Percentiles rank a stretch among this genome's conserved stretches.
These are phyloP conservation scores for Ceratocystis cubensis DNA, from an alignment of 2,329 filamentous ascomycete species.

Conservation along the genomic window DNA sequence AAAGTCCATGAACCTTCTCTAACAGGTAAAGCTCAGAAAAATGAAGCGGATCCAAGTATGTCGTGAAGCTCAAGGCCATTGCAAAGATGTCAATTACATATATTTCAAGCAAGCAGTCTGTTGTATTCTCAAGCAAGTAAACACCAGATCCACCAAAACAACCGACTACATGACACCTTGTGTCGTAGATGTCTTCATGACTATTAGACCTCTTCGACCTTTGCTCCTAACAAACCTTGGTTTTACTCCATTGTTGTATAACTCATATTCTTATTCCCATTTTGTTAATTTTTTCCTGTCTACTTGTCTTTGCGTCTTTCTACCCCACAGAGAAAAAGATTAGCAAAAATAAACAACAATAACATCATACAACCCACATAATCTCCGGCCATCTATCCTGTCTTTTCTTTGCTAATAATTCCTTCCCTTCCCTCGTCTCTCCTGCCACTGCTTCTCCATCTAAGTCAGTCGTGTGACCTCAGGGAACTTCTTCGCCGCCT, in stretches of 20 bases:
- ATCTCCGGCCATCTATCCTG: neutral
- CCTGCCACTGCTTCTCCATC: neutral
- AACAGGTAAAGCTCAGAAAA: too few species aligned
- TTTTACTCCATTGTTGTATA: slow-evolving; percentile 1
- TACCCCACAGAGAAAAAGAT: neutral
- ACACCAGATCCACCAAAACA: too few species aligned
- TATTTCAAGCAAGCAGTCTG: too few species aligned
- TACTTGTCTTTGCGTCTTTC: slow-evolving; percentile 4
- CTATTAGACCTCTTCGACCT: neutral
- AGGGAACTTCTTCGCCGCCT: slow-evolving; percentile 39
- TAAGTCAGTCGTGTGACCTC: slow-evolving; percentile 37
- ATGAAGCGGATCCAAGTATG: too few species aligned
- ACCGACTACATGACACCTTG: too few species aligned
- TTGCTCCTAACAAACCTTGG: neutral
- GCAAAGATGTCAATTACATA: too few species aligned
- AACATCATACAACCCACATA: neutral
- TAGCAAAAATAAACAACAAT: neutral
- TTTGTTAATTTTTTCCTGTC: slow-evolving; percentile 9
- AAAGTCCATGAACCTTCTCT: too few species aligned
- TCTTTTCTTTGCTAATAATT: neutral
- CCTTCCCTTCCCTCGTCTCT: neutral
- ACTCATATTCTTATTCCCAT: neutral
- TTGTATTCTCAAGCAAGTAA: too few species aligned
- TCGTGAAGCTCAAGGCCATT: too few species aligned
- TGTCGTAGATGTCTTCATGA: too few species aligned